Percentiles rank a stretch among this genome's conserved stretches.
These are phyloP conservation scores for Wickerhamiella sergipiensis DNA, from an alignment of 805 yeast species.

Conservation along the genomic window DNA sequence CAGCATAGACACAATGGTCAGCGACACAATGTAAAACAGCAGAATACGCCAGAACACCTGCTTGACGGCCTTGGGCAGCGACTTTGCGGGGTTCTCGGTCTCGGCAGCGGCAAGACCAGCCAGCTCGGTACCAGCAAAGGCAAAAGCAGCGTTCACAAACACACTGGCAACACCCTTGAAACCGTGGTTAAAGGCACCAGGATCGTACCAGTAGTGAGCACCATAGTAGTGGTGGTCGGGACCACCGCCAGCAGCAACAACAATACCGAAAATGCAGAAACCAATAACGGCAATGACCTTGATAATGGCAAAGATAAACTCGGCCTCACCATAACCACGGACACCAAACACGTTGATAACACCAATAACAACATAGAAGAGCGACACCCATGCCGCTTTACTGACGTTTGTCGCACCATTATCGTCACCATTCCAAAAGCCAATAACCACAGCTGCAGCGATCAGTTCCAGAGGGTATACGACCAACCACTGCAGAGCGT, in stretches of 20 bases:
- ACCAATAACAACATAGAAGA: conserved; percentile 38
- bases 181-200: conserved; percentile 46
- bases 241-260: conserved; percentile 45
- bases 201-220: conserved; percentile 42
- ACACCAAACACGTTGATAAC: conserved; percentile 38
- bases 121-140: conserved; percentile 65
- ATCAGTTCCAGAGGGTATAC: conserved; percentile 50
- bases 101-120: conserved; percentile 67
- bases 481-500: conserved; percentile 45
- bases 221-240: conserved; percentile 44
- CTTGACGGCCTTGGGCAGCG: conserved; percentile 60
- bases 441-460: conserved; percentile 41
- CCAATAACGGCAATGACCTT: conserved; percentile 44
- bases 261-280: conserved; percentile 42
- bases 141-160: conserved; percentile 56
- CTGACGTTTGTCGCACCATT: conserved; percentile 49
- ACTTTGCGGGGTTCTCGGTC: conserved; percentile 47
- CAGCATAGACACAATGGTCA: conserved; percentile 42
- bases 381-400: conserved; percentile 38
- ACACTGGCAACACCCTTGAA: conserved; percentile 50
- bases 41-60: conserved; percentile 72
- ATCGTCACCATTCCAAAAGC: conserved; percentile 35
- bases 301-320: conserved; percentile 39
- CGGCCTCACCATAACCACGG: conserved; percentile 47
- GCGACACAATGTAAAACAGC: conserved; percentile 44